A percentile compares a stretch with the other conserved stretches of the same genome.
Evolutionary conservation across 202 grass and related monocot genomes (phyloP).

Genomic region (Dendrocalamus latiflorus): DNA sequence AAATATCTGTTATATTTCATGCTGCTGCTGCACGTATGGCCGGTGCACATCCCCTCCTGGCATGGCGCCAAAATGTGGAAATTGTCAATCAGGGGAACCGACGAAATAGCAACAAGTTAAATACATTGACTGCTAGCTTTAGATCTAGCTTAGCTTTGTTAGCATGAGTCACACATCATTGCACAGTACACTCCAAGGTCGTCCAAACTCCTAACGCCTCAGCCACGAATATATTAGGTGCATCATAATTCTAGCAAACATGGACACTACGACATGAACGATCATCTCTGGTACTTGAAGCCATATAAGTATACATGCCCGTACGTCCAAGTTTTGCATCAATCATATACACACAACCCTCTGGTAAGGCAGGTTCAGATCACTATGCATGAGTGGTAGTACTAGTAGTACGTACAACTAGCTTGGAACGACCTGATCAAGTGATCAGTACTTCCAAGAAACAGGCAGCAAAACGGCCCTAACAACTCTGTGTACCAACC

Average conservation of each 20-base stretch:
- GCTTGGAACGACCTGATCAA: constrained; percentile 33
- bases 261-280: neutral
- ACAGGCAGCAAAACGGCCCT: constrained; percentile 36
- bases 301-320: neutral
- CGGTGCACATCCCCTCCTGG: constrained; percentile 2
- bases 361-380: constrained; percentile 35
- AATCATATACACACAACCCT: constrained; percentile 20
- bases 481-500: constrained; percentile 46
- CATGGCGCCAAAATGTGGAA: constrained; percentile 7
- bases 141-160: neutral
- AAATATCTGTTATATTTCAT: constrained; percentile 44
- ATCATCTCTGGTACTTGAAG: neutral
- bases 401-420: constrained; percentile 4
- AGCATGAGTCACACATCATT: constrained; percentile 8
- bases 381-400: constrained; percentile 10
- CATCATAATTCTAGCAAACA: constrained; percentile 4
- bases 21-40: constrained; percentile 23
- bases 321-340: constrained; percentile 21
- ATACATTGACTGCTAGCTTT: constrained; percentile 12
- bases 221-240: neutral
- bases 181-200: neutral
- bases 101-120: constrained; percentile 10
- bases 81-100: constrained; percentile 11
- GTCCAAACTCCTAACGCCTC: neutral
- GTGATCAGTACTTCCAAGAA: constrained; percentile 30